These are phyloP conservation scores for Tetrapisispora phaffii DNA, from an alignment of 805 yeast genomes.

Conservation along the genomic window DNA sequence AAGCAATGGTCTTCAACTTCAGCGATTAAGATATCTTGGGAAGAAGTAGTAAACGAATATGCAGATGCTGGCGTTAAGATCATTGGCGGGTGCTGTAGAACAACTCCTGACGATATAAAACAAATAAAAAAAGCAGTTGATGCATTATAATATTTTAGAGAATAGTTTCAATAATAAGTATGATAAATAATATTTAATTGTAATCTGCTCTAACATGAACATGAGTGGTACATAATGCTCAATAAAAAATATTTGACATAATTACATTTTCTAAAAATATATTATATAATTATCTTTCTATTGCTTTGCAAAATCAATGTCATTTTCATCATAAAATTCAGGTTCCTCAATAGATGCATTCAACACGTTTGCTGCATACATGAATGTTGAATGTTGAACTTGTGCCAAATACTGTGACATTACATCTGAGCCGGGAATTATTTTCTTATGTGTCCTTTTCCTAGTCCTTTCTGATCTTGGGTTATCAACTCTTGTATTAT, in stretches of 20 bases:
- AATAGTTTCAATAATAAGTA: no score
- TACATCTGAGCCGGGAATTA: slow-evolving; percentile 55
- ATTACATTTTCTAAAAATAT: no score
- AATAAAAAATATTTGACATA: no score
- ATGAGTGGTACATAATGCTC: no score
- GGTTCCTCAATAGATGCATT: slow-evolving; percentile 38
- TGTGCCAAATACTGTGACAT: slow-evolving; percentile 75
- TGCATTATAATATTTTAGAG: not conserved
- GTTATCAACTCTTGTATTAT: slow-evolving; percentile 1
- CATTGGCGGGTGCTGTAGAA: slow-evolving; percentile 72
- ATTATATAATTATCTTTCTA: not conserved
- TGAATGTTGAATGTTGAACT: slow-evolving; percentile 49
- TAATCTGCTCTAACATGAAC: no score
- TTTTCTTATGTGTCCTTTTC: slow-evolving; percentile 3
- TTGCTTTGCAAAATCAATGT: not conserved
- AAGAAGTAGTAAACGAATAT: slow-evolving; percentile 34
- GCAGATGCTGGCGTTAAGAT: slow-evolving; percentile 35
- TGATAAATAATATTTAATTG: no score
- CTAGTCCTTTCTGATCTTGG: slow-evolving; percentile 6
- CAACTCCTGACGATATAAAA: slow-evolving; percentile 40
- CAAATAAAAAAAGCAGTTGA: slow-evolving; percentile 14
- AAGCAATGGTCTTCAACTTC: slow-evolving; percentile 34
- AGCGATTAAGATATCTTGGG: slow-evolving; percentile 31
- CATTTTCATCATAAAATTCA: slow-evolving; percentile 4
- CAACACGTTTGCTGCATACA: slow-evolving; percentile 45